phyloP scores from a whole-genome alignment of 805 yeast species.

The Metschnikowia borealis region DNA sequence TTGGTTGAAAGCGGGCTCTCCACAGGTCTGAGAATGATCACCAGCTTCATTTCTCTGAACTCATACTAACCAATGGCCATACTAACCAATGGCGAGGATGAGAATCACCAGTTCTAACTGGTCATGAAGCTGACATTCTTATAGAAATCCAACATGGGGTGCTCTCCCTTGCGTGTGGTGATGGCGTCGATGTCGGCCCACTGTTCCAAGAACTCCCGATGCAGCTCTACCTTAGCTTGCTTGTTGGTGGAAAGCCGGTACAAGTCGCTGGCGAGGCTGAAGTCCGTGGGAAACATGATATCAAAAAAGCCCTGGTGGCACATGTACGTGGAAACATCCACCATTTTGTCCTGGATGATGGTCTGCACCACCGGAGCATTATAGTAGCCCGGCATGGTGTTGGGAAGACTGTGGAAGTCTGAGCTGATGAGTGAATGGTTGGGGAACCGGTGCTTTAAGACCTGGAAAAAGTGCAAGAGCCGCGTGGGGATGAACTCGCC shows the following conservation, averaged over 20 bases:
- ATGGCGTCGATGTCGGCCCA: conserved; percentile 73
- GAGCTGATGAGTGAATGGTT: conserved; percentile 70
- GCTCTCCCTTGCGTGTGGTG: conserved; percentile 71
- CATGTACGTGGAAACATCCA: conserved; percentile 71
- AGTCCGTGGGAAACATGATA: conserved; percentile 83
- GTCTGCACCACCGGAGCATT: conserved; percentile 81
- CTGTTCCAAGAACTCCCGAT: conserved; percentile 57
- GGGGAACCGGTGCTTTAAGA: conserved; percentile 64
- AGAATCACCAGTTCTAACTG: conserved; percentile 18
- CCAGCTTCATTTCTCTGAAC: background rate
- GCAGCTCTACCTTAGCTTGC: conserved; percentile 49
- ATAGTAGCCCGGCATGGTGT: conserved; percentile 49
- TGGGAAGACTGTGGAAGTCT: conserved; percentile 56
- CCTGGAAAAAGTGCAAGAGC: conserved; percentile 57
- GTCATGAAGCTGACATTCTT: conserved; percentile 67
- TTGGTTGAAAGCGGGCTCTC: conserved; percentile 2
- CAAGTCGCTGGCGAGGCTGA: conserved; percentile 54
- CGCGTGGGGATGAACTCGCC: conserved; percentile 85
- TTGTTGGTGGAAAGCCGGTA: conserved; percentile 65
- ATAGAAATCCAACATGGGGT: conserved; percentile 78
- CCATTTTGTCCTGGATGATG: conserved; percentile 59
- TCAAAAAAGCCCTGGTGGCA: conserved; percentile 83
- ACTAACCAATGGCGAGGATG: background rate
- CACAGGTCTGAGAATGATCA: background rate
- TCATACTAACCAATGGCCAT: background rate